Percentiles rank a stretch among this genome's conserved stretches.
Evolutionary conservation across 805 yeast genomes (phyloP).

Genomic region (Metschnikowia vanudenii): DNA sequence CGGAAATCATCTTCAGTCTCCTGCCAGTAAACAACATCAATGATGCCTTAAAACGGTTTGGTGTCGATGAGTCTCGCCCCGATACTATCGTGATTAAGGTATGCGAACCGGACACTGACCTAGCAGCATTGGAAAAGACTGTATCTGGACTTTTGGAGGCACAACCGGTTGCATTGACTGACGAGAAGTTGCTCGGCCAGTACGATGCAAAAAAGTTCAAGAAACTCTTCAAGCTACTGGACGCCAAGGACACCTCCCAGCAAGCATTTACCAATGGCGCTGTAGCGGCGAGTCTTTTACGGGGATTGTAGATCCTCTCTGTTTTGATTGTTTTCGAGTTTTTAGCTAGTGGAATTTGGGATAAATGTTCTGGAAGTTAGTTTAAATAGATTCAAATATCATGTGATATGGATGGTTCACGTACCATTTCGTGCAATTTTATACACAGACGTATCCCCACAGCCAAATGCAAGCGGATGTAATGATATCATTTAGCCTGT

Average conservation of each 20-base stretch:
- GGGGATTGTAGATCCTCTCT: constrained; percentile 12
- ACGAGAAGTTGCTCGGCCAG: constrained; percentile 21
- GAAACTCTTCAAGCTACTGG: constrained; percentile 39
- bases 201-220: constrained; percentile 32
- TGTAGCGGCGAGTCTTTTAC: constrained; percentile 16
- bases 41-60: constrained; percentile 71
- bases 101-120: constrained; percentile 20
- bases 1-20: constrained; percentile 67
- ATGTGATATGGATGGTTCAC: background rate
- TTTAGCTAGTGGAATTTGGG: background rate
- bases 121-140: constrained; percentile 27
- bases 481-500: constrained; percentile 8
- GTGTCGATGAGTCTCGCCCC: constrained; percentile 51
- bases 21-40: constrained; percentile 70
- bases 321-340: background rate
- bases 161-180: constrained; percentile 20
- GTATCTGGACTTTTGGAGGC: constrained; percentile 21
- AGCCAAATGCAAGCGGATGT: background rate
- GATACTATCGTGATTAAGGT: constrained; percentile 55
- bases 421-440: too few species aligned
- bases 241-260: constrained; percentile 12
- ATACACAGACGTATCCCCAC: too few species aligned
- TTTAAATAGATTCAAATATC: background rate
- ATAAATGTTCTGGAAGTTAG: background rate
- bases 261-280: constrained; percentile 16